Evolutionary conservation across 1,139 yeast genomes (phyloP).

Genomic region (Suhomyces bribrorum): DNA sequence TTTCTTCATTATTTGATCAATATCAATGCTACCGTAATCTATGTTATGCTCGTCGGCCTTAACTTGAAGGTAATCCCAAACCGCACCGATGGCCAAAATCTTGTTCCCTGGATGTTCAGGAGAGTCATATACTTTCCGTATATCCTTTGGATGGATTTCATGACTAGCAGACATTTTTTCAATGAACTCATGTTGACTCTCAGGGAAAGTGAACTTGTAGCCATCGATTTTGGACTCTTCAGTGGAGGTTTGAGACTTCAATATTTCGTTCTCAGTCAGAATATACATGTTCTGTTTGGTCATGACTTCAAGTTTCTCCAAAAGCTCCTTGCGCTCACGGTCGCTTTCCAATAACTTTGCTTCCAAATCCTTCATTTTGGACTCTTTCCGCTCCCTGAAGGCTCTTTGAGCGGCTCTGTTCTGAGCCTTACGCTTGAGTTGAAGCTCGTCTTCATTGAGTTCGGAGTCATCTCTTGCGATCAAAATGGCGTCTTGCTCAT

Average conservation of each 20-base stretch:
- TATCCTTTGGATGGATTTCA: slow-evolving; percentile 19
- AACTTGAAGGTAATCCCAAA: slow-evolving; percentile 72
- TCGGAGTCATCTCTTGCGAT: slow-evolving; percentile 44
- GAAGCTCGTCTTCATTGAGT: slow-evolving; percentile 50
- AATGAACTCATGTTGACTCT: slow-evolving; percentile 38
- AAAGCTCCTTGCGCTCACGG: slow-evolving; percentile 52
- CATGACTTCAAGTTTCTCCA: slow-evolving; percentile 55
- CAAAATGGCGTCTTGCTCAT: slow-evolving; percentile 41
- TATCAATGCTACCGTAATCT: slow-evolving; percentile 53
- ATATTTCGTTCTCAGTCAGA: slow-evolving; percentile 59
- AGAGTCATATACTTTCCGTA: slow-evolving; percentile 36
- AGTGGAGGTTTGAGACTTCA: slow-evolving; percentile 20
- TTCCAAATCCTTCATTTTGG: slow-evolving; percentile 68
- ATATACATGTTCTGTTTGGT: slow-evolving; percentile 56
- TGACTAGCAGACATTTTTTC: slow-evolving; percentile 29
- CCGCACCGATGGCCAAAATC: slow-evolving; percentile 72
- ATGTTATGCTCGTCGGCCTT: slow-evolving; percentile 47
- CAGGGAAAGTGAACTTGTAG: slow-evolving; percentile 37
- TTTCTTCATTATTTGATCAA: slow-evolving; percentile 55
- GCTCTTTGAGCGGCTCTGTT: slow-evolving; percentile 91
- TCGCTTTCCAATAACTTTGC: slow-evolving; percentile 61
- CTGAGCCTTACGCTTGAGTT: slow-evolving; percentile 69
- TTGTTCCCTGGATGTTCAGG: slow-evolving; percentile 41
- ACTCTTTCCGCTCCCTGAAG: slow-evolving; percentile 81
- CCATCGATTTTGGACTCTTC: slow-evolving; percentile 1